Evolutionary conservation across 805 yeast genomes (phyloP).

Genomic region (Kockiozyma suomiensis): DNA sequence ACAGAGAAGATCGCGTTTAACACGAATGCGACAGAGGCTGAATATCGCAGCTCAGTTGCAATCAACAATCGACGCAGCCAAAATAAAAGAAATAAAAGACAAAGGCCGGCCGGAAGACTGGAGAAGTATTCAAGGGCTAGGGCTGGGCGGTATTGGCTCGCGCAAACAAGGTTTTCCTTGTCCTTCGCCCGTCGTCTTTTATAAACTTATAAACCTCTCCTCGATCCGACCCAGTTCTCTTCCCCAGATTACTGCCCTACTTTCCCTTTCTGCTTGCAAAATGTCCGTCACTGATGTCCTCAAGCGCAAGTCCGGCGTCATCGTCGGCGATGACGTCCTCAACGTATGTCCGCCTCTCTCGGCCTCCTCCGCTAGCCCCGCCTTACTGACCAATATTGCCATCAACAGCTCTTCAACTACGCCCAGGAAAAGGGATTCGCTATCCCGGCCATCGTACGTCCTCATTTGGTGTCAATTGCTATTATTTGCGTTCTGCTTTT

Average conservation of each 20-base stretch:
- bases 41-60: too few species aligned
- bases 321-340: constrained; percentile 96
- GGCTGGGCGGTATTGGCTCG: not conserved
- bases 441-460: constrained; percentile 79
- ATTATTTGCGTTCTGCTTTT: not conserved
- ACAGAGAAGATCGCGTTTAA: too few species aligned
- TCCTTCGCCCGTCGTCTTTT: not conserved
- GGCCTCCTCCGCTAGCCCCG: not conserved
- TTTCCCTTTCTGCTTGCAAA: not conserved
- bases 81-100: too few species aligned
- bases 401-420: constrained; percentile 63
- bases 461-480: not conserved
- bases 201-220: too few species aligned
- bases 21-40: too few species aligned
- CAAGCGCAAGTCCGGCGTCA: constrained; percentile 93
- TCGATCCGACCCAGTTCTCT: not conserved
- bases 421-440: constrained; percentile 94
- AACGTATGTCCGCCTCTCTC: constrained; percentile 32
- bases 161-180: not conserved
- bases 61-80: too few species aligned
- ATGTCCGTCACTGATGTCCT: constrained; percentile 66
- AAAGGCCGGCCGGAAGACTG: constrained; percentile 1
- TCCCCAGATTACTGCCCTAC: not conserved
- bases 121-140: not conserved
- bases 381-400: not conserved